Base-by-base conservation (phyloP, 805 yeast genomes). In the Zygosaccharomyces rouxii region DNA sequence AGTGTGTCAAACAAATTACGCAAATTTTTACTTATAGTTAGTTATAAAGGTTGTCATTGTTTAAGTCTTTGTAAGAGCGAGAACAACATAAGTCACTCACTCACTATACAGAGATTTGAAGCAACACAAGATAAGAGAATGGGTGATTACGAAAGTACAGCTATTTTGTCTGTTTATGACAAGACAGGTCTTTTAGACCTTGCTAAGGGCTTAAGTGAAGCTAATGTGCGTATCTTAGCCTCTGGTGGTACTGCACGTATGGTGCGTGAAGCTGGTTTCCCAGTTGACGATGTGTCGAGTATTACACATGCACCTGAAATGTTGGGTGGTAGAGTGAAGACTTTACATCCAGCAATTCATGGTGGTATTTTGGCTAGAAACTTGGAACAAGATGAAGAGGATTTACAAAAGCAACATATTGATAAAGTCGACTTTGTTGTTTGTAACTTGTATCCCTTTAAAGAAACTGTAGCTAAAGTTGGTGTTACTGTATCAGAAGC, bases 241-340 rank as follows among this genome's bases (percentile, higher is more conserved):
- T 88, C 97, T 35, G 99, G 99, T 53, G 99, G 99, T 67, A 94
- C 99, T 47, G 95, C 99, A 49, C 81, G 79, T 64, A 76, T 94
- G 76, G 83, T 94, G 49, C 84, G 96, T 68, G 99, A 90, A 71
- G 96, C 97, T 48, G 98, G 98, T 10, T 92, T 94, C 81, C 92
- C 96, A 39, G 98, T 94, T 14, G 96, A 92, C 57, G 99, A 94
- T 65, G 97, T 94, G 35, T 83, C 95, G 35, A 69, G 94, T 51
- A 89, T 94, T 68, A 94, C 99, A 31, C 96, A 94, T 66, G 98
- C 98, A 35, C 99, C 99, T 46, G 99, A 94, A 72, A 94, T 94
- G 96, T 78, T 94, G 59, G 96, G 97, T 55, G 99, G 99, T 56
- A 81, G 99, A 73, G 99, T 94, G 60, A 94, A 94, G 76, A 94